A percentile compares a stretch with the other conserved stretches of the same genome.
Conservation (phyloP, 345 rosid genomes). For the Pugionium cornutum region DNA sequence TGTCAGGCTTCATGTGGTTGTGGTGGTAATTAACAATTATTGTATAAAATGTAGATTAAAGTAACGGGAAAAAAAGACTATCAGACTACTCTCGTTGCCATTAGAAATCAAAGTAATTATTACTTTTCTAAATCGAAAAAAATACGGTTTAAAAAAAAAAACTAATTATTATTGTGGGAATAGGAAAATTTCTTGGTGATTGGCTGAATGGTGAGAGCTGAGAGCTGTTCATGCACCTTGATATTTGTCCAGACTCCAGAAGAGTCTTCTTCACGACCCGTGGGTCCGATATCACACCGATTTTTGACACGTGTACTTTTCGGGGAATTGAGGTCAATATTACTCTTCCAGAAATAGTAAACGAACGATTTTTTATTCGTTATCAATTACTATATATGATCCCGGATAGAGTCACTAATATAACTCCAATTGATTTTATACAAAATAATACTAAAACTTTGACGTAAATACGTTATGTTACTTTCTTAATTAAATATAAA, state of each 20-base stretch:
- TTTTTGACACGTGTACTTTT: conserved; percentile 6
- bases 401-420: no score
- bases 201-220: conserved; percentile 22
- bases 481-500: no score
- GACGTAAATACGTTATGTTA: no score
- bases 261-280: conserved; percentile 11
- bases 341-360: conserved; percentile 22
- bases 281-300: conserved; percentile 20
- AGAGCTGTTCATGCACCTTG: conserved; percentile 43
- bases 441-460: not conserved
- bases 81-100: conserved; percentile 12
- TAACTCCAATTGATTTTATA: not conserved
- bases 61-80: not conserved
- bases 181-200: conserved; percentile 20
- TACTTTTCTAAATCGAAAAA: not conserved
- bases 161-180: not conserved
- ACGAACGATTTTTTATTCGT: conserved; percentile 7
- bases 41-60: conserved; percentile 14
- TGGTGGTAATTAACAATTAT: conserved; percentile 39
- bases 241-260: conserved; percentile 20
- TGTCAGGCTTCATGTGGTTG: conserved; percentile 56
- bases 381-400: not conserved
- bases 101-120: not conserved
- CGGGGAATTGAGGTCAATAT: conserved; percentile 27
- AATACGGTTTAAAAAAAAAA: not conserved